Percentiles rank a stretch among this genome's conserved stretches.
These are phyloP conservation scores for Boletellus ananiceps DNA, from an alignment of 768 basidiomycete genomes.

Conservation along the genomic window DNA sequence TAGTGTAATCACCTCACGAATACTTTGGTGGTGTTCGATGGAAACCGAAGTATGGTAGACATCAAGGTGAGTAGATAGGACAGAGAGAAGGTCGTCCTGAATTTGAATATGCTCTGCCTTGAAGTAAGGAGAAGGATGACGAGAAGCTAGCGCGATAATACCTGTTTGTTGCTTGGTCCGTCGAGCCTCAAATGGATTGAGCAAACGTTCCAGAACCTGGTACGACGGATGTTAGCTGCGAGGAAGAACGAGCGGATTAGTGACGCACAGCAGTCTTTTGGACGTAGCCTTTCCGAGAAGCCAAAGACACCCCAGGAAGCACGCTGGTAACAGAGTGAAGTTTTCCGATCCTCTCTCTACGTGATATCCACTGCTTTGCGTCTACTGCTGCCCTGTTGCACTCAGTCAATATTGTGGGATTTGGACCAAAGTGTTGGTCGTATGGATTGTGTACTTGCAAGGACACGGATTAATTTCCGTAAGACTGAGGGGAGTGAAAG, in stretches of 20 bases:
- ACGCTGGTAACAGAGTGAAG: constrained; percentile 46
- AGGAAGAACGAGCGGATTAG: background rate
- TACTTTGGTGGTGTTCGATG: constrained; percentile 56
- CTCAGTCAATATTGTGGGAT: constrained; percentile 48
- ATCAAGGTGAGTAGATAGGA: constrained; percentile 67
- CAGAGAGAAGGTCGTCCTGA: constrained; percentile 65
- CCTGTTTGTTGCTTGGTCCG: constrained; percentile 54
- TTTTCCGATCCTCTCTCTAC: constrained; percentile 47
- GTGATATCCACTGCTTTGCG: constrained; percentile 50
- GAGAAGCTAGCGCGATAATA: constrained; percentile 18
- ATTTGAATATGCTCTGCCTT: constrained; percentile 45
- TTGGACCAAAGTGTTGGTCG: constrained; percentile 70
- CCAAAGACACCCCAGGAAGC: constrained; percentile 39
- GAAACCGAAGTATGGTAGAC: constrained; percentile 65
- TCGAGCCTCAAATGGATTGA: constrained; percentile 48
- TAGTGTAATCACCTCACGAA: constrained; percentile 66
- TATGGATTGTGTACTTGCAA: constrained; percentile 43
- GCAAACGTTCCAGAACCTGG: constrained; percentile 57
- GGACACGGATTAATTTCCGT: background rate
- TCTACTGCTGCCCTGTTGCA: constrained; percentile 50
- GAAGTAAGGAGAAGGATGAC: constrained; percentile 5
- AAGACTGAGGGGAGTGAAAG: background rate
- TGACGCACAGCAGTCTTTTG: constrained; percentile 23
- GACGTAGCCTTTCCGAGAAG: constrained; percentile 23
- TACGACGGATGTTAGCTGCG: background rate